A percentile compares a stretch with the other conserved stretches of the same genome.
Conservation (phyloP, 2,329 filamentous ascomycete genomes). For the Scedosporium dehoogii region DNA sequence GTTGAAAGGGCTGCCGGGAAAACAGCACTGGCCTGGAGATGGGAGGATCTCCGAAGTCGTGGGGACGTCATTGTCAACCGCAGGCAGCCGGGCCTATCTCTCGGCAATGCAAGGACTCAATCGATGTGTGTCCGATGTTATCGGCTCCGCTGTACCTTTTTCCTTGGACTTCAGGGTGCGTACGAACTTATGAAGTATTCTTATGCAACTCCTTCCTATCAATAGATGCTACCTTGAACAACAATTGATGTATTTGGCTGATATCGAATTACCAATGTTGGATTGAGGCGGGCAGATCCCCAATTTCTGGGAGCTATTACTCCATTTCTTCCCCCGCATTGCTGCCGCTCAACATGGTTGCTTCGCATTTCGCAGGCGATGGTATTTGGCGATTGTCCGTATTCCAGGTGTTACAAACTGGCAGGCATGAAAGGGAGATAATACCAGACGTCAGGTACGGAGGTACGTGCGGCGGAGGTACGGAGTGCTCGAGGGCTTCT, state of each 20-base stretch:
- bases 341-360: neutral
- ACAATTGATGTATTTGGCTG: neutral
- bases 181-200: too few species aligned
- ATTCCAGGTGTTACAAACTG: neutral
- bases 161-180: too few species aligned
- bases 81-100: too few species aligned
- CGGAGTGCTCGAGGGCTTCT: neutral
- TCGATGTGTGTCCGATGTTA: too few species aligned
- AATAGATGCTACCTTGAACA: too few species aligned
- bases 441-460: neutral
- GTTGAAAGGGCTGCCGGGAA: neutral
- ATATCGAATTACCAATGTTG: too few species aligned
- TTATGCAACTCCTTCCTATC: too few species aligned
- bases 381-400: neutral
- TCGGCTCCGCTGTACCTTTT: too few species aligned
- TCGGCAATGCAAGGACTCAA: too few species aligned
- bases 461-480: neutral
- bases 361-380: neutral
- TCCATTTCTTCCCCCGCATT: constrained; percentile 1
- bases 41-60: neutral
- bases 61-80: neutral
- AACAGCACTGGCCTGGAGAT: neutral
- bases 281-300: neutral
- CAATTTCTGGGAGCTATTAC: neutral
- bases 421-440: too few species aligned